Evolutionary conservation across 148 eudicot genomes (phyloP), one percentile per base, ranked within the genome.

Genomic region (Vaccinium corymbosum): DNA sequence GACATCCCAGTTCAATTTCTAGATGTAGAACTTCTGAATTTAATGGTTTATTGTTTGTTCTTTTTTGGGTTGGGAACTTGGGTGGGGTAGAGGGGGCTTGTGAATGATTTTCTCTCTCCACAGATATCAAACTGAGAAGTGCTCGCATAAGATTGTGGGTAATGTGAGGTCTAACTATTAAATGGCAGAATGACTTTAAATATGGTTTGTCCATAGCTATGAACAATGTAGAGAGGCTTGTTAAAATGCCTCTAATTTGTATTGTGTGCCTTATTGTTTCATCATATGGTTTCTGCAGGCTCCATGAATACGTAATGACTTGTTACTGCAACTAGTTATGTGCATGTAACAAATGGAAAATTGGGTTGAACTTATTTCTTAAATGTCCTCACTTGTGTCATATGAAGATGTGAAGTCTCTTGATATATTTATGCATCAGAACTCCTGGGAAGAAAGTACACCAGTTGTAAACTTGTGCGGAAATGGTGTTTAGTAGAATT

Each of bases 401-500:
- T 50, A 56, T 76, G 25, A 62, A 61, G 48, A 27, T 17, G 68
- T 55, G 81, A 50, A 80, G 51, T 27, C 42, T 42, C 46, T 81
- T 62, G 16, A 6, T 50, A 77, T 42, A 80, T 72, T 35, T 75
- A 50, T 75, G 57, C 64, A 76, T 76, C 55, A 25, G 48, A 13
- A 48, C 8, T 29, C 84, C n/a, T 76, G 81, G 59, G 27, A 64
- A 64, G 77, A 64, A 52, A 85, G 50, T 17, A 78, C 84, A 42
- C 80, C 49, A 42, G 62, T 80, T 71, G 81, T 78, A 82, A 66
- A 20, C 74, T 81, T 82, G 84, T 55, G 88, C 71, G 61, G 85
- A 79, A 66, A 91, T 94, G 96, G 89, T 90, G 61, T 92, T 95
- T 83, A 87, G 84, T 85, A 92, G 85, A 90, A 77, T 92, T 84